A percentile compares a stretch with the other conserved stretches of the same genome.
Conservation (phyloP, 495 filamentous ascomycete species). For the Penicillium simplicissimum region DNA sequence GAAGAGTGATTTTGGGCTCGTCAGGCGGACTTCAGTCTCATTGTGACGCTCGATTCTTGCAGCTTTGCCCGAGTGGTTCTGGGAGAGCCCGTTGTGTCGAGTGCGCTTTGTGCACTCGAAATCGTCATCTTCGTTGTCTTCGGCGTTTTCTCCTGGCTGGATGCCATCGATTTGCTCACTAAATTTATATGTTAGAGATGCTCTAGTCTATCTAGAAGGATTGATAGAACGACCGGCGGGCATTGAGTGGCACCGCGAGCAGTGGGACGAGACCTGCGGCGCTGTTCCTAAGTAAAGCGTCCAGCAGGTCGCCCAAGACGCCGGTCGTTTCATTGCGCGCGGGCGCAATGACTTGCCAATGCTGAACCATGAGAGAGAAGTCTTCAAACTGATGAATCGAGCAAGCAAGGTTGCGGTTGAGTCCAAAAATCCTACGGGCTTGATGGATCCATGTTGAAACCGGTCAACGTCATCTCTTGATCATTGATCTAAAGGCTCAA, state of each 20-base stretch:
- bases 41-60: constrained; percentile 18
- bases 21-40: neutral
- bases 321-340: constrained; percentile 18
- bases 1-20: neutral
- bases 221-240: constrained; percentile 10
- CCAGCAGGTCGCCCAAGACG: constrained; percentile 7
- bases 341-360: constrained; percentile 21
- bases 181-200: neutral
- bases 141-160: constrained; percentile 19
- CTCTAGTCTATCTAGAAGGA: neutral
- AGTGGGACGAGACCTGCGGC: constrained; percentile 17
- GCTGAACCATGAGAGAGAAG: constrained; percentile 5
- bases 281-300: constrained; percentile 11
- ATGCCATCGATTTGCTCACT: constrained; percentile 11
- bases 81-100: constrained; percentile 2
- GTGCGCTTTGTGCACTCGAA: constrained; percentile 11
- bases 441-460: neutral
- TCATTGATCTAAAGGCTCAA: neutral
- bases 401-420: neutral
- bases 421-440: neutral
- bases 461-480: constrained; percentile 5
- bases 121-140: constrained; percentile 19
- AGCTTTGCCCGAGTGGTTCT: constrained; percentile 16
- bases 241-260: constrained; percentile 13
- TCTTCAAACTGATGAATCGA: neutral